A percentile compares a stretch with the other conserved stretches of the same genome.
Conservation (phyloP, 805 yeast species). For the Saturnispora besseyi region DNA sequence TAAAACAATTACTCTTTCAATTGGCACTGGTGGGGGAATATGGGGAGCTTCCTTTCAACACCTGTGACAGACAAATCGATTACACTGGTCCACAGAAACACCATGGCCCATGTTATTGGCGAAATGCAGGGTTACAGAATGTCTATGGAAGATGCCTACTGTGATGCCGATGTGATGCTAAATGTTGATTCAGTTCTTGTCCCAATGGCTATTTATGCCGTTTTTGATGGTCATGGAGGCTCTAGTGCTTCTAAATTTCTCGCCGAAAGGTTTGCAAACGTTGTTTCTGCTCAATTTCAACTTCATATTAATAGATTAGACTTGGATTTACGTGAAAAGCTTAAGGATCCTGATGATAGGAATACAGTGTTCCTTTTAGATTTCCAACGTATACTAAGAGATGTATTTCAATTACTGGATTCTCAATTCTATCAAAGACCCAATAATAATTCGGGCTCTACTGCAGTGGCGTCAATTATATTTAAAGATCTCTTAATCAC, state of each 20-base stretch:
- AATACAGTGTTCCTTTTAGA: constrained; percentile 18
- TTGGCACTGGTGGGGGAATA: constrained; percentile 16
- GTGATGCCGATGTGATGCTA: constrained; percentile 29
- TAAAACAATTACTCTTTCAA: background rate
- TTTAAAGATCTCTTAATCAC: constrained; percentile 40
- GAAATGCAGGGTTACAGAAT: constrained; percentile 73
- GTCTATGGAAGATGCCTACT: constrained; percentile 71
- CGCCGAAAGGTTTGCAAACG: constrained; percentile 31
- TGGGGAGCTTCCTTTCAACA: constrained; percentile 72
- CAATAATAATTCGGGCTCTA: constrained; percentile 42
- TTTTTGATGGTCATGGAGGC: constrained; percentile 83
- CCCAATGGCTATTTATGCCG: constrained; percentile 45
- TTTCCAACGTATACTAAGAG: constrained; percentile 29
- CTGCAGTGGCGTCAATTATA: constrained; percentile 40
- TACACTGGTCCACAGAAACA: constrained; percentile 35
- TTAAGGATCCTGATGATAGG: constrained; percentile 12
- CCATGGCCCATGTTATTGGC: constrained; percentile 53
- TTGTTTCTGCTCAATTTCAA: constrained; percentile 16
- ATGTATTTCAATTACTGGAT: constrained; percentile 39
- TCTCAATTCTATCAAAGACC: constrained; percentile 31
- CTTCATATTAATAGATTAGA: constrained; percentile 14
- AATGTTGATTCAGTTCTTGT: background rate
- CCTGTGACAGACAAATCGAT: constrained; percentile 63
- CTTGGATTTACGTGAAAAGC: constrained; percentile 11
- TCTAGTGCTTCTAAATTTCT: constrained; percentile 48